phyloP scores from a whole-genome alignment of 2,329 filamentous ascomycete species.

The Huntiella decipiens region DNA sequence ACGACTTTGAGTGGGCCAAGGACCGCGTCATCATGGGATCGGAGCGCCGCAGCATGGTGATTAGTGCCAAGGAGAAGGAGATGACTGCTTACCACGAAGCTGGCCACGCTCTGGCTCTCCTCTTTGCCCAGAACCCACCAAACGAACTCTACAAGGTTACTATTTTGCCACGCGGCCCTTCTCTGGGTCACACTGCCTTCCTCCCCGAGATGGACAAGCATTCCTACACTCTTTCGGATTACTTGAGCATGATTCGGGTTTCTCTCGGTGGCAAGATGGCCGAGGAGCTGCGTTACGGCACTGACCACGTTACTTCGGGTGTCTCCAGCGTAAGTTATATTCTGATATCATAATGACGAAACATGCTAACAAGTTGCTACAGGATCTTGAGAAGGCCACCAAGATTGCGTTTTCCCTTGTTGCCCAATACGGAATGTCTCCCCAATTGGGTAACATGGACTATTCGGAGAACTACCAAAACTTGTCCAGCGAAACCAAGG shows the following conservation, averaged over 20 bases:
- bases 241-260: constrained; percentile 61
- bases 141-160: constrained; percentile 89
- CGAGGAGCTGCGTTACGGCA: constrained; percentile 78
- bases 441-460: constrained; percentile 74
- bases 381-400: constrained; percentile 76
- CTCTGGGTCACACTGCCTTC: constrained; percentile 71
- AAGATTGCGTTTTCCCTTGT: constrained; percentile 73
- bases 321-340: constrained; percentile 48
- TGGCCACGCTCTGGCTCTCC: constrained; percentile 76
- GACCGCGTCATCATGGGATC: constrained; percentile 97
- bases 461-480: constrained; percentile 61
- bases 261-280: constrained; percentile 74
- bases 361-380: constrained; percentile 15
- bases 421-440: constrained; percentile 75
- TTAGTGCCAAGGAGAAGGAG: constrained; percentile 83
- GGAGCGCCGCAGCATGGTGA: constrained; percentile 74
- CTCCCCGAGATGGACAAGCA: constrained; percentile 87
- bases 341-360: neutral
- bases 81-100: constrained; percentile 95
- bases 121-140: constrained; percentile 55
- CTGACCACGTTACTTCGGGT: constrained; percentile 80
- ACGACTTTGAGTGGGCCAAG: constrained; percentile 91
- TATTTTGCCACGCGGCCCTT: constrained; percentile 75
- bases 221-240: constrained; percentile 69
- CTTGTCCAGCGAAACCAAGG: constrained; percentile 71